phyloP scores from a whole-genome alignment of 2,329 filamentous ascomycete species.

The Falciphora oryzae region DNA sequence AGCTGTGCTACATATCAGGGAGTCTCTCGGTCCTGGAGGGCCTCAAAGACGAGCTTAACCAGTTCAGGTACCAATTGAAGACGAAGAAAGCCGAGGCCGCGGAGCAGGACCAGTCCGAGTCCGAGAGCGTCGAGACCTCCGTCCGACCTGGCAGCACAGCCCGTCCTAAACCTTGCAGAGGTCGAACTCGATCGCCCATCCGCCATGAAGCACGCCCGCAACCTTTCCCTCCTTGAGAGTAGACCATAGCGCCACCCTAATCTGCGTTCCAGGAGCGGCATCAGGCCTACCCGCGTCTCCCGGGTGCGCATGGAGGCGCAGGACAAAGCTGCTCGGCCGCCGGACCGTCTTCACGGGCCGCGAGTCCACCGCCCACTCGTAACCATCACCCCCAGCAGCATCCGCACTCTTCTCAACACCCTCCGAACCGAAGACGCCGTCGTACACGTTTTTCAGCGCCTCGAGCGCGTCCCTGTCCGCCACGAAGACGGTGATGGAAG shows the following conservation, averaged over 20 bases:
- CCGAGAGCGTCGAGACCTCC: too few species aligned
- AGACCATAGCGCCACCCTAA: background rate
- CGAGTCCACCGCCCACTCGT: background rate
- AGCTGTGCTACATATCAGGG: too few species aligned
- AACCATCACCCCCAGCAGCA: background rate
- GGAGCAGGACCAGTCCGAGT: too few species aligned
- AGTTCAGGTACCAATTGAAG: too few species aligned
- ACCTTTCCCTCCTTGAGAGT: background rate
- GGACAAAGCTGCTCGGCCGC: background rate
- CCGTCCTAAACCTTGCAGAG: background rate
- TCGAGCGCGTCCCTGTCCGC: constrained; percentile 16
- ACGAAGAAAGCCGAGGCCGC: too few species aligned
- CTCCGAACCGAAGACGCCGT: constrained; percentile 17
- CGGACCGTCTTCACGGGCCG: background rate
- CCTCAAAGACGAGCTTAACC: too few species aligned
- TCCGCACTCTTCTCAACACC: background rate
- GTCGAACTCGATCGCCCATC: constrained; percentile 3
- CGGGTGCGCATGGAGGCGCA: background rate
- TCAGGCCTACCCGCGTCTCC: background rate
- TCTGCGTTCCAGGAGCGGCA: background rate
- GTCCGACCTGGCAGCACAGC: too few species aligned
- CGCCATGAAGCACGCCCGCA: constrained; percentile 4
- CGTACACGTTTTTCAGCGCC: constrained; percentile 23
- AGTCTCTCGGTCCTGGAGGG: too few species aligned
- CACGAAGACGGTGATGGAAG: constrained; percentile 34